phyloP scores from a whole-genome alignment of 768 basidiomycete species.

The Tylopilus rubrobrunneus region DNA sequence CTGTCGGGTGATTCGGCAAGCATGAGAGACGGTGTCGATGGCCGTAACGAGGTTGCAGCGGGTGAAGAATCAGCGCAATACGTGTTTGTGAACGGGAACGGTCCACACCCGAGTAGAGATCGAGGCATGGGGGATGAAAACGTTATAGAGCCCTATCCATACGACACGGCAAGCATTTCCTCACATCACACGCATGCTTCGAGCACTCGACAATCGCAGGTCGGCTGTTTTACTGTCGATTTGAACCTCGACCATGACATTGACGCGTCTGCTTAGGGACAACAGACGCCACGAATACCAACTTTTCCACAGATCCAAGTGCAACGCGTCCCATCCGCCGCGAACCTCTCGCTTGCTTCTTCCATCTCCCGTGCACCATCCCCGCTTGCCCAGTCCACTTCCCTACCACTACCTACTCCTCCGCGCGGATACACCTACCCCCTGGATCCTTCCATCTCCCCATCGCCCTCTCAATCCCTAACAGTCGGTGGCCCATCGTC shows the following conservation, averaged over 20 bases:
- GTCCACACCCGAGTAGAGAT: conserved; percentile 2
- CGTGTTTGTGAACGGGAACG: conserved; percentile 23
- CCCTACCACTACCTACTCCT: conserved; percentile 18
- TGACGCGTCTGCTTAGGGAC: conserved; percentile 6
- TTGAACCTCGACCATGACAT: neutral
- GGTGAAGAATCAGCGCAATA: conserved; percentile 22
- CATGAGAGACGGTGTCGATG: neutral
- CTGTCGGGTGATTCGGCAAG: conserved; percentile 14
- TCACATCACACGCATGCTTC: conserved; percentile 18
- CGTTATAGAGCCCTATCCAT: conserved; percentile 19
- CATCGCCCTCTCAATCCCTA: conserved; percentile 7
- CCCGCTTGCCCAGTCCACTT: conserved; percentile 23
- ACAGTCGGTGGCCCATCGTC: conserved; percentile 1
- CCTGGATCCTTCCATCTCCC: conserved; percentile 6
- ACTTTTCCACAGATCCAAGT: conserved; percentile 25
- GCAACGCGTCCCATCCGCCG: conserved; percentile 15
- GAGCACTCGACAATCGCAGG: conserved; percentile 13
- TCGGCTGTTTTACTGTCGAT: neutral
- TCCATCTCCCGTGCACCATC: conserved; percentile 15
- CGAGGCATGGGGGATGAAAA: conserved; percentile 16
- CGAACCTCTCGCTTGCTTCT: conserved; percentile 6
- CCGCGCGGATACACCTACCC: conserved; percentile 5
- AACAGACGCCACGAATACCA: conserved; percentile 16
- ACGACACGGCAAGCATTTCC: conserved; percentile 21
- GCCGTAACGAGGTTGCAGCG: neutral